Evolutionary conservation across 2,329 filamentous ascomycete genomes (phyloP).

Genomic region (Scedosporium boydii): DNA sequence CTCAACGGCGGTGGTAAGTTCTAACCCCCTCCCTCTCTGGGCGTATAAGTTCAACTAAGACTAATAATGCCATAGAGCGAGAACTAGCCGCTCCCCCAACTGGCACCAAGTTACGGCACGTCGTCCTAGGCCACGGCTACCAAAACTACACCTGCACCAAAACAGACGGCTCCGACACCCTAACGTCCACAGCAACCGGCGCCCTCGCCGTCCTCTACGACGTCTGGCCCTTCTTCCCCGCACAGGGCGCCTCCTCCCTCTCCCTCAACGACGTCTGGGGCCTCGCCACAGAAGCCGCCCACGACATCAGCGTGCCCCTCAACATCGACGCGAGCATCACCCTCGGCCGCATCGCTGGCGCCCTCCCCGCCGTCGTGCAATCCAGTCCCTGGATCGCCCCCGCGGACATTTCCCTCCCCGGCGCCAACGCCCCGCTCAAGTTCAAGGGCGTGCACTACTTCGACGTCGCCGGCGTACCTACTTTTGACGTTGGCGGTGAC

Average conservation of each 20-base stretch:
- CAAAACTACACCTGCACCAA: slow-evolving; percentile 58
- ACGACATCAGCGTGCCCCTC: slow-evolving; percentile 34
- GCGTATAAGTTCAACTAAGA: not conserved
- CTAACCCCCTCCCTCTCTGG: not conserved
- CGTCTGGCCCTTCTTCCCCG: slow-evolving; percentile 40
- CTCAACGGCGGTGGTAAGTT: slow-evolving; percentile 27
- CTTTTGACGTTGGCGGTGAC: slow-evolving; percentile 43
- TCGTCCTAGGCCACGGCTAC: slow-evolving; percentile 54
- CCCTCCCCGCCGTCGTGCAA: slow-evolving; percentile 30
- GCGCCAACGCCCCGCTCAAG: slow-evolving; percentile 21
- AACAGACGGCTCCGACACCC: slow-evolving; percentile 15
- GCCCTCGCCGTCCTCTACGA: slow-evolving; percentile 55
- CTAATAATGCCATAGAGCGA: slow-evolving; percentile 8
- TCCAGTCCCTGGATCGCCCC: slow-evolving; percentile 33
- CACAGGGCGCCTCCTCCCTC: slow-evolving; percentile 27
- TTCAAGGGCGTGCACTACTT: slow-evolving; percentile 62
- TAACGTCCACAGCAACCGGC: slow-evolving; percentile 31
- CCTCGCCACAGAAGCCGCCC: slow-evolving; percentile 31
- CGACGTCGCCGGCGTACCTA: slow-evolving; percentile 40
- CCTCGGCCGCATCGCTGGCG: slow-evolving; percentile 18
- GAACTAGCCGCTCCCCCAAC: slow-evolving; percentile 34
- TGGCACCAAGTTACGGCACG: slow-evolving; percentile 35
- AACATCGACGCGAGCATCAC: slow-evolving; percentile 25
- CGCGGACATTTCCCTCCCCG: slow-evolving; percentile 26
- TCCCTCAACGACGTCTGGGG: slow-evolving; percentile 23